Evolutionary conservation across 768 basidiomycete species (phyloP).

Genomic region (Psilocybe sp.): DNA sequence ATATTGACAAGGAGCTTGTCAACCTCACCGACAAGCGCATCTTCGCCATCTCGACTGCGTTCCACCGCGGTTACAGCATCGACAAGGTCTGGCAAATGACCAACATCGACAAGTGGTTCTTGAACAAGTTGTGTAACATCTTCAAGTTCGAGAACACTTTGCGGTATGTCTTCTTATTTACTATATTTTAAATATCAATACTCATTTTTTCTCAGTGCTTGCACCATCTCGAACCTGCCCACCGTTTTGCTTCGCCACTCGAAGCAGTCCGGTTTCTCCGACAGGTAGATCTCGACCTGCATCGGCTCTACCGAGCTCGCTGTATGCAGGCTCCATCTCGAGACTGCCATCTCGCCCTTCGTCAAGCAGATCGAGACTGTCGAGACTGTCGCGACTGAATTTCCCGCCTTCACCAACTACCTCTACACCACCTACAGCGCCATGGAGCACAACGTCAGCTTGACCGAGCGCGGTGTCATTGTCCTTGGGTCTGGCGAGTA

Average conservation of each 20-base stretch:
- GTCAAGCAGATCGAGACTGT: slow-evolving; percentile 99
- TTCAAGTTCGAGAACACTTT: slow-evolving; percentile 76
- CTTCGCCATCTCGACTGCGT: slow-evolving; percentile 93
- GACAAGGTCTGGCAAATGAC: too few relatives aligned
- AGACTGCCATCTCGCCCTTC: slow-evolving; percentile 79
- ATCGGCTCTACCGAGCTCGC: slow-evolving; percentile 89
- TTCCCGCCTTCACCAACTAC: too few relatives aligned
- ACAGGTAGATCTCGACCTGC: slow-evolving; percentile 80
- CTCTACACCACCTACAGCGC: slow-evolving; percentile 99
- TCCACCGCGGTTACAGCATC: slow-evolving; percentile 87
- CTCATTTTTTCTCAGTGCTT: slow-evolving; percentile 40
- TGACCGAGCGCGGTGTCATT: slow-evolving; percentile 92
- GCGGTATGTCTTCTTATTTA: slow-evolving; percentile 49
- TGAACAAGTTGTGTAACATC: slow-evolving; percentile 83
- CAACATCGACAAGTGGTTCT: too few relatives aligned
- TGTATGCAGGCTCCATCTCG: slow-evolving; percentile 83
- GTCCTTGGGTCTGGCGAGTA: slow-evolving; percentile 98
- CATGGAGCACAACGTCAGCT: slow-evolving; percentile 85
- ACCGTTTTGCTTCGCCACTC: slow-evolving; percentile 67
- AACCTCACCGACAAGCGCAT: slow-evolving; percentile 98
- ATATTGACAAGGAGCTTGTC: slow-evolving; percentile 81
- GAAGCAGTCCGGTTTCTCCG: slow-evolving; percentile 96
- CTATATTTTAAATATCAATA: neutral
- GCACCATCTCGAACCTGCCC: slow-evolving; percentile 63
- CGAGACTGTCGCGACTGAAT: slow-evolving; percentile 98